Conservation (phyloP, 2,329 filamentous ascomycete species). For the Beauveria bassiana region DNA sequence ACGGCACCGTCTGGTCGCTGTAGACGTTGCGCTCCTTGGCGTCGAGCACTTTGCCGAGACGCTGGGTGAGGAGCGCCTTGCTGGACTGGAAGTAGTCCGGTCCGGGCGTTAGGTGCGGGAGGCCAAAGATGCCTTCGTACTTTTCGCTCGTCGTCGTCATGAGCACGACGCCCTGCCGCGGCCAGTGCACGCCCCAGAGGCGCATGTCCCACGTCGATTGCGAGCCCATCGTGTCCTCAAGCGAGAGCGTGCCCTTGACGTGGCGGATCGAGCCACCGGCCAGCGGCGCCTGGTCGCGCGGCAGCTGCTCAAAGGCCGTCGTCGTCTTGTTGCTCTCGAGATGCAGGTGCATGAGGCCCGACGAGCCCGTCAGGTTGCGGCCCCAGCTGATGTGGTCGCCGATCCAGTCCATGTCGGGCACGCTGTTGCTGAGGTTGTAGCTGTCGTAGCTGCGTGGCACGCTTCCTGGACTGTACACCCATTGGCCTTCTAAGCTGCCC, state of each 20-base stretch:
- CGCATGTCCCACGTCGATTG: constrained; percentile 73
- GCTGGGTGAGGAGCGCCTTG: constrained; percentile 62
- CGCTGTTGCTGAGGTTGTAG: constrained; percentile 58
- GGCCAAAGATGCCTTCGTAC: constrained; percentile 81
- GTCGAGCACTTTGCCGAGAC: constrained; percentile 59
- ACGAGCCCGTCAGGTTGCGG: constrained; percentile 69
- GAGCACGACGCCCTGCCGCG: constrained; percentile 68
- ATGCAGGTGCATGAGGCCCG: constrained; percentile 62
- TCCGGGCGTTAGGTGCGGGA: constrained; percentile 71
- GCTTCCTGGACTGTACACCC: constrained; percentile 52
- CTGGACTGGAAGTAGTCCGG: constrained; percentile 49
- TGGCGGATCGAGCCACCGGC: constrained; percentile 53
- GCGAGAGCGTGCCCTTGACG: constrained; percentile 59
- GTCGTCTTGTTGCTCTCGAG: constrained; percentile 48
- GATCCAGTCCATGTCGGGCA: constrained; percentile 59
- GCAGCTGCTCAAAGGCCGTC: constrained; percentile 35
- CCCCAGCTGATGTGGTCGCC: constrained; percentile 54
- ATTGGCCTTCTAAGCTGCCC: constrained; percentile 68
- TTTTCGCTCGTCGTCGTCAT: constrained; percentile 90
- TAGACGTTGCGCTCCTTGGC: constrained; percentile 50
- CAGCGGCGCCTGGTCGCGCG: constrained; percentile 25
- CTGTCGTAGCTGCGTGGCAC: constrained; percentile 37
- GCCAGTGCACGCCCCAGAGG: constrained; percentile 80
- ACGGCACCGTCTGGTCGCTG: constrained; percentile 59
- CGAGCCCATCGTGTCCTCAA: constrained; percentile 60